Conservation (phyloP, 306 rosid genomes). For the Fragaria iinumae region DNA sequence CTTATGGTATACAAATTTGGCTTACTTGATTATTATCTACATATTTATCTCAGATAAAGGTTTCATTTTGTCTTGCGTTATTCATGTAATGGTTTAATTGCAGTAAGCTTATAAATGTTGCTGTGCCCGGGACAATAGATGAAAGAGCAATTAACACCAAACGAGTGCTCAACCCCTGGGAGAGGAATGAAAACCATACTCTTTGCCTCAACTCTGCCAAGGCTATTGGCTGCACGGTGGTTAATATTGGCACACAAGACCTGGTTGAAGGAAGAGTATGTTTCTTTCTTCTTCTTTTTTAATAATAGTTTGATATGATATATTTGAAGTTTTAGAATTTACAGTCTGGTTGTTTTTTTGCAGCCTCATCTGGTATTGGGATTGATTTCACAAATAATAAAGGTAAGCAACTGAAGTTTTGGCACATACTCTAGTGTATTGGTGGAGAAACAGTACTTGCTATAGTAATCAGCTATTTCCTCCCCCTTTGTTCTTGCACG, state of each 20-base stretch:
- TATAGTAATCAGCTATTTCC: slow-evolving; percentile 15
- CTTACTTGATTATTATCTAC: slow-evolving; percentile 29
- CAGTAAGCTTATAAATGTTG: slow-evolving; percentile 98
- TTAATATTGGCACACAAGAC: slow-evolving; percentile 91
- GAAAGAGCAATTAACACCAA: slow-evolving; percentile 90
- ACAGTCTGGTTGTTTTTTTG: slow-evolving; percentile 39
- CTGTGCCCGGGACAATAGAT: slow-evolving; percentile 97
- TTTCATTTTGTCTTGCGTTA: slow-evolving; percentile 23
- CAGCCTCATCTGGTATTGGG: slow-evolving; percentile 96
- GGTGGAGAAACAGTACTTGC: slow-evolving; percentile 7
- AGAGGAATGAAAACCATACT: slow-evolving; percentile 93
- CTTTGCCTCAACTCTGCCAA: slow-evolving; percentile 97
- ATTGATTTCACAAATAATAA: slow-evolving; percentile 91
- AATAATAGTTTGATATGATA: background rate
- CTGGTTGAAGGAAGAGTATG: slow-evolving; percentile 93
- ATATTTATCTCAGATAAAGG: slow-evolving; percentile 18
- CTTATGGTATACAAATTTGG: slow-evolving; percentile 69
- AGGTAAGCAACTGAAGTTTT: slow-evolving; percentile 53
- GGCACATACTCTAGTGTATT: background rate
- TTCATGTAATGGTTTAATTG: slow-evolving; percentile 31
- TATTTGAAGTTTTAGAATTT: slow-evolving; percentile 3
- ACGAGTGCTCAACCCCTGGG: slow-evolving; percentile 71
- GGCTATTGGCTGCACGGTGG: slow-evolving; percentile 99
- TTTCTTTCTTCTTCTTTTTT: slow-evolving; percentile 23
- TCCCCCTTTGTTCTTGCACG: slow-evolving; percentile 16